Conservation (phyloP, 2,329 filamentous ascomycete genomes). For the Lithohypha guttulata region DNA sequence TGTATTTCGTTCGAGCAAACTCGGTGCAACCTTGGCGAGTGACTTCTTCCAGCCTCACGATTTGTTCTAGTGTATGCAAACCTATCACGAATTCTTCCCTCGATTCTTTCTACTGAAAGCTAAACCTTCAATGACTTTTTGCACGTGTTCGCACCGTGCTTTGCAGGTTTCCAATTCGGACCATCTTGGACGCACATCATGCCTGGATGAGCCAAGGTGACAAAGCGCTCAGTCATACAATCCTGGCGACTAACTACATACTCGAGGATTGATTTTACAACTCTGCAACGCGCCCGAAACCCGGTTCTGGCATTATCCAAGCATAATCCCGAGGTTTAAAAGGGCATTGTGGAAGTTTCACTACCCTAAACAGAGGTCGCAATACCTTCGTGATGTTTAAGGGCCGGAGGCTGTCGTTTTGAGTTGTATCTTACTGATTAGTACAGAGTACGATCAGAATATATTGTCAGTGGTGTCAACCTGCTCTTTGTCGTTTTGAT, state of each 20-base stretch:
- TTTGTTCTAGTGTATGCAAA: no score
- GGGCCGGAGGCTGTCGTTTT: background rate
- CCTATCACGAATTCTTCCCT: no score
- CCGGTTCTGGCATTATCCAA: background rate
- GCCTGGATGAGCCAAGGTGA: background rate
- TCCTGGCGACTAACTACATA: background rate
- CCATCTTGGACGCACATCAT: background rate
- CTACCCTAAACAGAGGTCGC: no score
- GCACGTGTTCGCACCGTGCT: background rate
- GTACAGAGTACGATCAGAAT: no score
- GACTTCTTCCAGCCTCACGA: no score
- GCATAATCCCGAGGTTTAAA: constrained; percentile 1
- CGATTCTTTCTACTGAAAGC: no score
- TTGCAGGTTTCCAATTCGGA: background rate
- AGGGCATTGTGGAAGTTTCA: background rate
- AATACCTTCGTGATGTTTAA: background rate
- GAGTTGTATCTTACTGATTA: no score
- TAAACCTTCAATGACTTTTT: background rate
- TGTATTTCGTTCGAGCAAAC: no score
- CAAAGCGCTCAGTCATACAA: background rate
- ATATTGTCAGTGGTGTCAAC: no score
- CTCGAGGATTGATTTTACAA: background rate
- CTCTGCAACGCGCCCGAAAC: background rate
- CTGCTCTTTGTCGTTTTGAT: no score
- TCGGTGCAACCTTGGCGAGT: no score